Conservation (phyloP, 1,284 basidiomycete genomes). For the Athelia psychrophila region DNA sequence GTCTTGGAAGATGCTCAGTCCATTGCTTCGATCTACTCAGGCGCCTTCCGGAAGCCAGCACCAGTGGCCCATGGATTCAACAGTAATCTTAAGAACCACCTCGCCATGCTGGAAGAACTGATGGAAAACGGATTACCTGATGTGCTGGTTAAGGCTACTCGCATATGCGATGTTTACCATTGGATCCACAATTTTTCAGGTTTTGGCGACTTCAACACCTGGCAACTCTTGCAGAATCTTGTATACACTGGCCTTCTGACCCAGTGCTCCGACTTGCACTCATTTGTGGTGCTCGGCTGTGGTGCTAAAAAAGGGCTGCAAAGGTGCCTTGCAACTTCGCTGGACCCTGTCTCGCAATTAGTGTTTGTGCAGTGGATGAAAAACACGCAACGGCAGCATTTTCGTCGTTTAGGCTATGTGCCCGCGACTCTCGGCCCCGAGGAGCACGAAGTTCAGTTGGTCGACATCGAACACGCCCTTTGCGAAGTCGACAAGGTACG, state of each 20-base stretch:
- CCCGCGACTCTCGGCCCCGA: constrained; percentile 47
- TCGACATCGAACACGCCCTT: constrained; percentile 63
- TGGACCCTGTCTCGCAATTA: constrained; percentile 36
- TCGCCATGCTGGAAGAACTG: constrained; percentile 51
- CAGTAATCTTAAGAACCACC: constrained; percentile 49
- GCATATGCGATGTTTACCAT: constrained; percentile 53
- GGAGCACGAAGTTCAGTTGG: constrained; percentile 45
- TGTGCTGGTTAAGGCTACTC: constrained; percentile 37
- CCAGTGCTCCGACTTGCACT: constrained; percentile 50
- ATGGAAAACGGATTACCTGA: constrained; percentile 46
- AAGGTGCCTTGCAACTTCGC: constrained; percentile 27
- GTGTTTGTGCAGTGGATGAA: constrained; percentile 58
- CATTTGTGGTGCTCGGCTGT: constrained; percentile 55
- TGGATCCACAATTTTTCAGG: constrained; percentile 52
- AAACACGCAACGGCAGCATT: constrained; percentile 49
- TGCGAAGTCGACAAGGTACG: constrained; percentile 60
- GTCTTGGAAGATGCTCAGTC: constrained; percentile 41
- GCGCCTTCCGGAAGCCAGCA: constrained; percentile 63
- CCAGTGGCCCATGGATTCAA: constrained; percentile 39
- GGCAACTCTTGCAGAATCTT: constrained; percentile 54
- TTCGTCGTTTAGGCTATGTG: constrained; percentile 40
- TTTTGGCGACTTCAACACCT: constrained; percentile 60
- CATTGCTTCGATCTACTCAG: constrained; percentile 50
- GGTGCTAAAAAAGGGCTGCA: constrained; percentile 54
- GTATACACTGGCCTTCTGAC: constrained; percentile 53